These are phyloP conservation scores for Achaetomiella virescens DNA, from an alignment of 495 filamentous ascomycete genomes.

Conservation along the genomic window DNA sequence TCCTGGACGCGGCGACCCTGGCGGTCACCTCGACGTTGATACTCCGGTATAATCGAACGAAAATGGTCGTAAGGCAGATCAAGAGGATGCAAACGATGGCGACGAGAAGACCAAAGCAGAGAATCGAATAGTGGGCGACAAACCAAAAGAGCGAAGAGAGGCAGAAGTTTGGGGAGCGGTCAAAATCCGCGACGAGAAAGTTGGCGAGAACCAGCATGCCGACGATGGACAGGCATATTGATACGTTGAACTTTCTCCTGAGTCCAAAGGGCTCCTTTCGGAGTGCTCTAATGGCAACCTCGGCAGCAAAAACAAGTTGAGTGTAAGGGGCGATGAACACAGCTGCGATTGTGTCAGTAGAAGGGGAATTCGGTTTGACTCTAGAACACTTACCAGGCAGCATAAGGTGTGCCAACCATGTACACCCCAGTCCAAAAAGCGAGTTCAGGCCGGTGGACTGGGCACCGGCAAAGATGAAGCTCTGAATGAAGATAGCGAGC, in stretches of 20 bases:
- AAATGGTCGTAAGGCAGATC: constrained; percentile 30
- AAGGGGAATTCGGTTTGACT: neutral
- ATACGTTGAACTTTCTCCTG: constrained; percentile 37
- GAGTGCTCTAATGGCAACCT: constrained; percentile 38
- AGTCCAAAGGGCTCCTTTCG: constrained; percentile 34
- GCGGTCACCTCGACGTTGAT: constrained; percentile 38
- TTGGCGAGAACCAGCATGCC: constrained; percentile 33
- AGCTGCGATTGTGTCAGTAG: constrained; percentile 28
- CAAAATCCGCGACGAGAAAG: constrained; percentile 39
- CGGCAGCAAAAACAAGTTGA: constrained; percentile 41
- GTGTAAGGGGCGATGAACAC: constrained; percentile 44
- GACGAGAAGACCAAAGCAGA: constrained; percentile 35
- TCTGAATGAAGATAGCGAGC: constrained; percentile 40
- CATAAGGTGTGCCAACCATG: constrained; percentile 39
- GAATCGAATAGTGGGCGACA: constrained; percentile 37
- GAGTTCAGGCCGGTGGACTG: constrained; percentile 39
- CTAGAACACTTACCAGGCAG: constrained; percentile 37
- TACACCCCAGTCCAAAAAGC: constrained; percentile 37
- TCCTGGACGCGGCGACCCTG: constrained; percentile 38
- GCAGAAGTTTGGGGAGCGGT: constrained; percentile 36
- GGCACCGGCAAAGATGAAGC: constrained; percentile 39
- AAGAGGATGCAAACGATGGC: constrained; percentile 29
- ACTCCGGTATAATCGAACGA: constrained; percentile 33
- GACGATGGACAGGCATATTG: constrained; percentile 37
- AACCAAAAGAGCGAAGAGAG: constrained; percentile 47